Evolutionary conservation across 768 basidiomycete genomes (phyloP).

Genomic region (Holtermannia corniformis): DNA sequence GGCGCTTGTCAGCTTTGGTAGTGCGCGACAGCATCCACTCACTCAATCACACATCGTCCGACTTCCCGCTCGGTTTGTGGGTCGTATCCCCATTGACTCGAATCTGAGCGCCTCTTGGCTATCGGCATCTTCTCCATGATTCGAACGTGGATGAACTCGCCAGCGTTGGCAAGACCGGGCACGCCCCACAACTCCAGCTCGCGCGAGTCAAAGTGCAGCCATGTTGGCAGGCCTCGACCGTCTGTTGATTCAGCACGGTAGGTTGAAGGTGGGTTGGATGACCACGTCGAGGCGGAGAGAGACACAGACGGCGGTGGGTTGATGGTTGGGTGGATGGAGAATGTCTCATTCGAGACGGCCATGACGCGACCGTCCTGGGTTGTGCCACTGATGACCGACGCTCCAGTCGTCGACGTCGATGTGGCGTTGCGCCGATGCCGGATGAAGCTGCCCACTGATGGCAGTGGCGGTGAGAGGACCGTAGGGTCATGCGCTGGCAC

Average conservation of each 20-base stretch:
- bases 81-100: conserved; percentile 29
- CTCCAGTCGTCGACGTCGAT: conserved; percentile 4
- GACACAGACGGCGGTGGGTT: conserved; percentile 38
- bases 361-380: conserved; percentile 27
- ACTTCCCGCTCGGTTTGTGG: conserved; percentile 37
- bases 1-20: conserved; percentile 2
- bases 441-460: conserved; percentile 33
- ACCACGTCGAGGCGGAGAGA: conserved; percentile 38
- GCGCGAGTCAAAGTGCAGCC: conserved; percentile 39
- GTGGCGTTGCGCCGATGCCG: conserved; percentile 17
- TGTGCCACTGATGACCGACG: background rate
- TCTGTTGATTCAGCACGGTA: conserved; percentile 36
- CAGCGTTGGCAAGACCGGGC: conserved; percentile 23
- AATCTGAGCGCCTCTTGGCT: conserved; percentile 32
- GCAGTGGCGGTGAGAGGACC: conserved; percentile 37
- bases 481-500: conserved; percentile 15
- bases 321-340: conserved; percentile 39
- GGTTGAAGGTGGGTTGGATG: conserved; percentile 34
- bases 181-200: conserved; percentile 42
- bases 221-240: conserved; percentile 29
- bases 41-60: conserved; percentile 36
- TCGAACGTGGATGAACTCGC: conserved; percentile 24
- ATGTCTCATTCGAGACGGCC: conserved; percentile 37
- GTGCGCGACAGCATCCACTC: conserved; percentile 9
- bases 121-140: conserved; percentile 35